Evolutionary conservation across 192 early-diverging fungal genomes (phyloP).

Genomic region (Backusella westeae): DNA sequence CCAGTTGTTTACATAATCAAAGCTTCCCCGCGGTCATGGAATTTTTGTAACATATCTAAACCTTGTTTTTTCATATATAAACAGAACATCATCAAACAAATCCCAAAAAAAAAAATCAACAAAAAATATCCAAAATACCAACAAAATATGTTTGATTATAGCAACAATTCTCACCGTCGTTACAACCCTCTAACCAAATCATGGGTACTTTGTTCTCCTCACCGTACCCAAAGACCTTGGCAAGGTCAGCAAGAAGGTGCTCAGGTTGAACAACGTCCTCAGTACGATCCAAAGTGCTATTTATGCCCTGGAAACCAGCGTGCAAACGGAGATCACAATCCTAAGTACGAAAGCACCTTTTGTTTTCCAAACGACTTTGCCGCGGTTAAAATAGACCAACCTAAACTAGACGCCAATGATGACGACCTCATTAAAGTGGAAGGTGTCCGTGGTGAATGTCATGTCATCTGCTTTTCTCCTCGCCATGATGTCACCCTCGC

Average conservation of each 20-base stretch:
- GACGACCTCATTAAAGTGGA: slow-evolving; percentile 52
- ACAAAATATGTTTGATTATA: slow-evolving; percentile 46
- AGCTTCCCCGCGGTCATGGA: slow-evolving; percentile 7
- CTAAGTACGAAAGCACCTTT: slow-evolving; percentile 74
- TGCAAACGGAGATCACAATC: slow-evolving; percentile 71
- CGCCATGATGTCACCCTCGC: slow-evolving; percentile 87
- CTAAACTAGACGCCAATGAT: slow-evolving; percentile 27
- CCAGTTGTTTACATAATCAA: slow-evolving; percentile 8
- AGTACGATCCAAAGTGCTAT: slow-evolving; percentile 81
- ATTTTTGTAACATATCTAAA: slow-evolving; percentile 10
- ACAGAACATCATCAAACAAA: background rate
- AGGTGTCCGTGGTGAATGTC: slow-evolving; percentile 72
- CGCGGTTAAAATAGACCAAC: slow-evolving; percentile 70
- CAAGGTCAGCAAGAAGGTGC: slow-evolving; percentile 68
- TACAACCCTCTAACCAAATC: slow-evolving; percentile 89
- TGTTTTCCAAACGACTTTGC: slow-evolving; percentile 94
- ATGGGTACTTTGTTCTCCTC: slow-evolving; percentile 98
- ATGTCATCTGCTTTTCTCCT: slow-evolving; percentile 94
- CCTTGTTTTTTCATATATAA: background rate
- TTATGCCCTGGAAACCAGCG: slow-evolving; percentile 87
- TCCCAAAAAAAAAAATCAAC: background rate
- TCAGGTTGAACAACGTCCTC: slow-evolving; percentile 40
- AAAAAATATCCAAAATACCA: background rate
- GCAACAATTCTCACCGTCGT: slow-evolving; percentile 72
- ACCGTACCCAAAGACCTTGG: slow-evolving; percentile 94